Evolutionary conservation across 2,329 filamentous ascomycete genomes (phyloP), one percentile per base, ranked within the genome.

Genomic region (Verticillium tricorpus): DNA sequence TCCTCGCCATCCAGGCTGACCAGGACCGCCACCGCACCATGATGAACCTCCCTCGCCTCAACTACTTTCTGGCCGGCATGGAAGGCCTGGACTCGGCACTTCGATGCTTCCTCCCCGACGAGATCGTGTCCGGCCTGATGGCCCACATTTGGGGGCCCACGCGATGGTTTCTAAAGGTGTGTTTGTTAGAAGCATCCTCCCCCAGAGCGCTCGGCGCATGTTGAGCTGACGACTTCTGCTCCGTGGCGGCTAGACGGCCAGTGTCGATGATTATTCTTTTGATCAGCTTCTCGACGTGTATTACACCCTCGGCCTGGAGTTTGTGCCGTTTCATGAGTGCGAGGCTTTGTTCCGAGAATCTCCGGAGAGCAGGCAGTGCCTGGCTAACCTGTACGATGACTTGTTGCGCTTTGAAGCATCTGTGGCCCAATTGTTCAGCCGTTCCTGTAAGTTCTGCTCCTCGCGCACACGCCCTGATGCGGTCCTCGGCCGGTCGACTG

Each of bases 71-170:
- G 2, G 28, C 60, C 5, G 64, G 64, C 31, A 66, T 71, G 57
- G 59, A 61, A 9, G 62, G 63, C 11, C 66, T 72, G 7, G 64
- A 69, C 14, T 37, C 39, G 0, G 62, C 59, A 4, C 32, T 65
- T 2, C 25, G 40, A 17, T 25, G 62, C 15, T 67, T 63, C 40
- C 28, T 61, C 52, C 58, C 45, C 0, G 40, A 63, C 14, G 34
- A 59, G 1, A 37, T 37, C 9, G 63, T 57, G 7, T 45, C 8
- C 5, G 14, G 32, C 65, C 67, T 75, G 59, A 65, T 66, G 61
- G 59, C 61, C 9, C 70, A 60, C n/a, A 65, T 73, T 37, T 73
- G 72, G 72, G 72, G 72, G 1, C 69, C 71, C 1, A 64, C 69
- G n/a, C 61, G 62, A 9, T 69, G 65, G 22, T 64, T 72, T 12